Evolutionary conservation across 2,329 filamentous ascomycete species (phyloP).

Genomic region (Plectosphaerella plurivora): DNA sequence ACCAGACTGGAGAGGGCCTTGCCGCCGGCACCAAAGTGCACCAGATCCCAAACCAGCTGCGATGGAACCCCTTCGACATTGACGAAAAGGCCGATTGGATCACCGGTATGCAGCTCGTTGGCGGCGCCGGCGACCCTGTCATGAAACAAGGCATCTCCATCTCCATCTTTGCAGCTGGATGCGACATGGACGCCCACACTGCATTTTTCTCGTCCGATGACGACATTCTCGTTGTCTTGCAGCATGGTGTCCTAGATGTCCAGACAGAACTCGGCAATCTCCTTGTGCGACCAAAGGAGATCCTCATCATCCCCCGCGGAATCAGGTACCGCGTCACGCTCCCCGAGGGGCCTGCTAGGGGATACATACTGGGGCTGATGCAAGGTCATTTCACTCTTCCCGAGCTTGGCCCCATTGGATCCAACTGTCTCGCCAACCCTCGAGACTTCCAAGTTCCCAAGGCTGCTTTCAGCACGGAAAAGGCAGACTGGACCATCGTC

Average conservation of each 20-base stretch:
- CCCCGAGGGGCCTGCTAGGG: conserved; percentile 53
- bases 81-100: conserved; percentile 34
- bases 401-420: conserved; percentile 62
- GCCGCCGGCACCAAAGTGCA: conserved; percentile 52
- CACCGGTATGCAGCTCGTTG: conserved; percentile 53
- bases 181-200: conserved; percentile 60
- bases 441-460: conserved; percentile 62
- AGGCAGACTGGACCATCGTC: conserved; percentile 40
- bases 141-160: conserved; percentile 66
- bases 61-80: conserved; percentile 78
- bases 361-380: conserved; percentile 65
- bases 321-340: conserved; percentile 57
- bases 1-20: conserved; percentile 22
- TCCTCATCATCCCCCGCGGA: conserved; percentile 59
- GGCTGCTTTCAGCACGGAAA: conserved; percentile 51
- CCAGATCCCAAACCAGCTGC: conserved; percentile 76
- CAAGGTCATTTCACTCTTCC: conserved; percentile 61
- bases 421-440: conserved; percentile 62
- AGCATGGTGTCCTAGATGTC: conserved; percentile 60
- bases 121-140: conserved; percentile 66
- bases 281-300: conserved; percentile 59
- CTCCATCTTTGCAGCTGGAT: conserved; percentile 64
- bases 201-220: conserved; percentile 70
- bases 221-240: conserved; percentile 63
- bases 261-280: conserved; percentile 61